Evolutionary conservation across 2,329 filamentous ascomycete species (phyloP).

Genomic region (Aspergillus aculeatus): DNA sequence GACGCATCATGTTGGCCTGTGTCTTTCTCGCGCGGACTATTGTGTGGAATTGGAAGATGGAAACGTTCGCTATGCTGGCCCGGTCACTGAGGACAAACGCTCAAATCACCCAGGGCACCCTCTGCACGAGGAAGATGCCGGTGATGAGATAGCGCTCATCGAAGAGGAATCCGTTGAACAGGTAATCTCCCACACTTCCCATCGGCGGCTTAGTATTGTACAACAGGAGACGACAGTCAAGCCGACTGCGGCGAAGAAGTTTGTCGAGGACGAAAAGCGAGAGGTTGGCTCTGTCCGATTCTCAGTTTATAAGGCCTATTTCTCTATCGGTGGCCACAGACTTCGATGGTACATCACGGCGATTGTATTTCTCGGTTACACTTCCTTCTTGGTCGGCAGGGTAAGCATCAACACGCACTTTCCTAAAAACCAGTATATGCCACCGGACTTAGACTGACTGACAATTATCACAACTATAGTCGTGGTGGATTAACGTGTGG

Average conservation of each 20-base stretch:
- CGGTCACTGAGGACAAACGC: not conserved
- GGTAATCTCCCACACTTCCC: not conserved
- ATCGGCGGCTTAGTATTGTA: not conserved
- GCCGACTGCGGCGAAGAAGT: slow-evolving; percentile 52
- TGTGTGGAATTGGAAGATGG: slow-evolving; percentile 9
- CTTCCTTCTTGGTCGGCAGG: not conserved
- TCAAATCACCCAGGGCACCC: not conserved
- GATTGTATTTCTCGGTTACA: not conserved
- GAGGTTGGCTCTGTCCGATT: slow-evolving; percentile 67
- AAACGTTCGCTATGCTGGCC: not conserved
- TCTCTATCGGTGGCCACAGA: slow-evolving; percentile 62
- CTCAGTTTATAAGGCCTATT: slow-evolving; percentile 64
- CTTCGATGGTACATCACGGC: not conserved
- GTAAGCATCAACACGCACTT: not conserved
- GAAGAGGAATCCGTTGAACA: not conserved
- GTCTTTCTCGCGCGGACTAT: not conserved
- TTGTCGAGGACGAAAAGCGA: slow-evolving; percentile 70
- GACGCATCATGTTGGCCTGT: slow-evolving; percentile 56
- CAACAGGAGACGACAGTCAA: not conserved
- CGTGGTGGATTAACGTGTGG: not conserved
- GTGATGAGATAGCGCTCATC: too few relatives aligned
- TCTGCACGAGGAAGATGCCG: not conserved
- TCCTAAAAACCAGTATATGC: too few relatives aligned
- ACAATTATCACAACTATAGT: not conserved
- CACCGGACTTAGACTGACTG: too few relatives aligned